These are phyloP conservation scores for Wallacemonas collosoma DNA, from an alignment of 208 protist species.

Conservation along the genomic window DNA sequence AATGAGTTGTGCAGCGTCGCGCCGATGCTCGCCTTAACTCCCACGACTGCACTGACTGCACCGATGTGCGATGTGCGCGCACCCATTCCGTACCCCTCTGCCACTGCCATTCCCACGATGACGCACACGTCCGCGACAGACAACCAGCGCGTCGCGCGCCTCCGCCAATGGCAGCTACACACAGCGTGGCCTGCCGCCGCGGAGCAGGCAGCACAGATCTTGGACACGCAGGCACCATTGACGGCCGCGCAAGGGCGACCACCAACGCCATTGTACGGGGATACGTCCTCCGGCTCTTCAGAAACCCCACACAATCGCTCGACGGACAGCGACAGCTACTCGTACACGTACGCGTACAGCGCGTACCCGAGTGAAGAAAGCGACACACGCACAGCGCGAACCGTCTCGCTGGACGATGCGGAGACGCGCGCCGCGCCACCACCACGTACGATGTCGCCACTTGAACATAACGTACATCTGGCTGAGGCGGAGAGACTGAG, in stretches of 20 bases:
- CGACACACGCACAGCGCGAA: not conserved
- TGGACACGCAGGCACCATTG: not conserved
- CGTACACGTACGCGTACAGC: not conserved
- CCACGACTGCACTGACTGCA: too few species aligned
- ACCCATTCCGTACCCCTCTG: not conserved
- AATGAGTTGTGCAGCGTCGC: too few species aligned
- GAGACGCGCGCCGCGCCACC: too few species aligned
- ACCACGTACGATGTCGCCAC: too few species aligned
- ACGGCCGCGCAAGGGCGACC: not conserved
- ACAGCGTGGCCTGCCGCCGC: not conserved
- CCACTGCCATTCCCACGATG: not conserved
- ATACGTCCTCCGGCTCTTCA: constrained; percentile 1
- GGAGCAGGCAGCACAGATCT: not conserved
- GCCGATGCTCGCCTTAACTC: too few species aligned
- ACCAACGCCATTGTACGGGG: not conserved
- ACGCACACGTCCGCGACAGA: not conserved
- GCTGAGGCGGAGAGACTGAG: too few species aligned
- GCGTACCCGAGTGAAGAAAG: not conserved
- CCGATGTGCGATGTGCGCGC: too few species aligned
- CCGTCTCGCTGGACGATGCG: not conserved
- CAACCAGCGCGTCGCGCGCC: not conserved
- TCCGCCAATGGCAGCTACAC: not conserved
- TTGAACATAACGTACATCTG: too few species aligned
- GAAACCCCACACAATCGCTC: not conserved
- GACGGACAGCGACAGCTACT: not conserved